phyloP scores from a whole-genome alignment of 23 red algal species.

The Gracilaria gracilis region DNA sequence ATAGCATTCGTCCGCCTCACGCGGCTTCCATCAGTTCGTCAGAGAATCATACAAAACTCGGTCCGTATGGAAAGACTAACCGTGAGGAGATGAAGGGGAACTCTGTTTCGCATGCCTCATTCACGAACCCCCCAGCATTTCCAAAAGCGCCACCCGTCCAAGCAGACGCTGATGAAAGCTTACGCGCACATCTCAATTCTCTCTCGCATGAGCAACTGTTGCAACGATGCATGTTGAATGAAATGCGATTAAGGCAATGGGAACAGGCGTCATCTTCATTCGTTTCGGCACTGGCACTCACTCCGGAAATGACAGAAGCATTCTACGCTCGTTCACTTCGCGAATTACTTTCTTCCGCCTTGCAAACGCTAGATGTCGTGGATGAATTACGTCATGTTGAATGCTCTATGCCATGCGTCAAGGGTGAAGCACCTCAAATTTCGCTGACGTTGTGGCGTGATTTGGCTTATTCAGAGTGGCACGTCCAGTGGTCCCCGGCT shows the following conservation, averaged over 20 bases:
- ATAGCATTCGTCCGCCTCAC: background rate
- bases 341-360: constrained; percentile 16
- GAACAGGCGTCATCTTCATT: constrained; percentile 25
- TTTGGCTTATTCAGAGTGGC: constrained; percentile 45
- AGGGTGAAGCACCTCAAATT: constrained; percentile 13
- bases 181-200: constrained; percentile 8
- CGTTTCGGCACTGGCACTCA: constrained; percentile 17
- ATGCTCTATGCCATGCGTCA: constrained; percentile 65
- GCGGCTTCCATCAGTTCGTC: background rate
- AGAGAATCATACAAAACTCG: background rate
- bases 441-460: constrained; percentile 19
- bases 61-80: constrained; percentile 6
- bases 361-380: constrained; percentile 23
- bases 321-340: constrained; percentile 50
- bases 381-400: constrained; percentile 43
- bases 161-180: background rate
- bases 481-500: constrained; percentile 34
- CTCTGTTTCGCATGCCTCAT: background rate
- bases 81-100: constrained; percentile 3
- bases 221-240: constrained; percentile 19
- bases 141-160: constrained; percentile 1
- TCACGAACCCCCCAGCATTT: constrained; percentile 1
- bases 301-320: constrained; percentile 45
- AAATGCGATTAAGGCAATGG: constrained; percentile 29
- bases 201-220: constrained; percentile 18